These are phyloP conservation scores for Pleurotus sapidus DNA, from an alignment of 768 basidiomycete genomes.

Conservation along the genomic window DNA sequence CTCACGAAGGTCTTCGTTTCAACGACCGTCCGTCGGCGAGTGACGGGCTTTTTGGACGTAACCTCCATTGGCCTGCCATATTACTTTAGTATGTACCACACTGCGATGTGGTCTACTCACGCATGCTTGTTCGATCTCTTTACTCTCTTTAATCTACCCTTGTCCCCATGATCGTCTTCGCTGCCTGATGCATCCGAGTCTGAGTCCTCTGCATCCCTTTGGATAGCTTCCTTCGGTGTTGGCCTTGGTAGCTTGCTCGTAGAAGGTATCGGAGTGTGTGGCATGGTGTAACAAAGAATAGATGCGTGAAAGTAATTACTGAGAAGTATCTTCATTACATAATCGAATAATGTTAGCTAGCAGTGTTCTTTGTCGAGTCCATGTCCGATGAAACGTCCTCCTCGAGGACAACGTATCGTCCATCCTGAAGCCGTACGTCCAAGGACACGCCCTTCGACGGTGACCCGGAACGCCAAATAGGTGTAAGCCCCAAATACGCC, in stretches of 20 bases:
- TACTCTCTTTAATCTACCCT: conserved; percentile 30
- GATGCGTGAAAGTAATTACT: not conserved
- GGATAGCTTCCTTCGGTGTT: no score
- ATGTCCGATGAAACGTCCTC: not conserved
- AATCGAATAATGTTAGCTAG: not conserved
- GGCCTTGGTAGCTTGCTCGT: conserved; percentile 18
- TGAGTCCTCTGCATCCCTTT: conserved; percentile 27
- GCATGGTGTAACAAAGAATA: conserved; percentile 9
- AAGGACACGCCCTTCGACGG: conserved; percentile 56
- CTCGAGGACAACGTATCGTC: conserved; percentile 50
- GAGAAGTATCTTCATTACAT: not conserved
- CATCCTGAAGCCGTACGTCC: conserved; percentile 55
- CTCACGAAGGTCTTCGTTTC: conserved; percentile 66
- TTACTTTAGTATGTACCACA: not conserved
- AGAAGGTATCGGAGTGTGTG: conserved; percentile 18
- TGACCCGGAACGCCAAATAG: conserved; percentile 52
- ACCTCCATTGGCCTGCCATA: conserved; percentile 69
- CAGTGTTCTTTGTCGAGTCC: not conserved
- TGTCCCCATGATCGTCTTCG: conserved; percentile 14
- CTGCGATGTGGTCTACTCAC: conserved; percentile 43
- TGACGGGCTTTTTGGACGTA: conserved; percentile 83
- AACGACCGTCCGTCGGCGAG: conserved; percentile 65
- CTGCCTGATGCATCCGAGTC: conserved; percentile 18
- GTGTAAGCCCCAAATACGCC: conserved; percentile 69
- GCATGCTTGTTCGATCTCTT: conserved; percentile 83